These are phyloP conservation scores for Fomitopsis pinicola DNA, from an alignment of 1,284 basidiomycete species.

Conservation along the genomic window DNA sequence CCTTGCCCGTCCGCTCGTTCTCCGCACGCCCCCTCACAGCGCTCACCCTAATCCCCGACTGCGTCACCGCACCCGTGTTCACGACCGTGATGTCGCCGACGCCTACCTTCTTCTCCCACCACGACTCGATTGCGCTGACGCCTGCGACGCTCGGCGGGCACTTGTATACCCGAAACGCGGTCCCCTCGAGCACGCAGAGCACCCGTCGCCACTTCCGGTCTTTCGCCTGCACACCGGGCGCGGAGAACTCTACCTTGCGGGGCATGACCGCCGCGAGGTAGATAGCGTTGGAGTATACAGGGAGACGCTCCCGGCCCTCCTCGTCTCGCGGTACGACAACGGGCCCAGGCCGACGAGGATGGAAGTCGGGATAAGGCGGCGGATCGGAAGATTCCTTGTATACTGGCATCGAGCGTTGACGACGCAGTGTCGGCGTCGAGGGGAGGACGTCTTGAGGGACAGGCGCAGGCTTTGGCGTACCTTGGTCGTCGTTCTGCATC, in stretches of 20 bases:
- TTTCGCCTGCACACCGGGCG: constrained; percentile 81
- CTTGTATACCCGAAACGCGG: constrained; percentile 82
- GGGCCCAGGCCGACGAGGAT: constrained; percentile 24
- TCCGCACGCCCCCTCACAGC: constrained; percentile 20
- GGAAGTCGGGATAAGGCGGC: constrained; percentile 49
- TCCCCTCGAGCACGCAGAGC: constrained; percentile 92
- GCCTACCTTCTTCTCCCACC: constrained; percentile 75
- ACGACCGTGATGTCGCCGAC: constrained; percentile 49
- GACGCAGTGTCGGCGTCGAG: constrained; percentile 30
- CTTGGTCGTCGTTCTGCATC: constrained; percentile 7
- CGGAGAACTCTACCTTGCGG: constrained; percentile 91
- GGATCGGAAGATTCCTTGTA: constrained; percentile 43
- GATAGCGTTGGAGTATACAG: constrained; percentile 79
- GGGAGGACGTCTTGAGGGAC: constrained; percentile 14
- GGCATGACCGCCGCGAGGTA: constrained; percentile 85
- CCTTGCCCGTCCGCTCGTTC: constrained; percentile 17
- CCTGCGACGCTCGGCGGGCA: constrained; percentile 47
- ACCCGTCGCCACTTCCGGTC: constrained; percentile 91
- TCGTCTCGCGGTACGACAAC: constrained; percentile 44
- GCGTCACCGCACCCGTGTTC: constrained; percentile 14
- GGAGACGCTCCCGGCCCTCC: constrained; percentile 82
- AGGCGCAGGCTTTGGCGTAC: constrained; percentile 9
- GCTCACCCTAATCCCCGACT: constrained; percentile 18
- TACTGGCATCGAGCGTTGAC: constrained; percentile 55
- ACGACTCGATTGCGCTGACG: constrained; percentile 52